Conservation (phyloP, 768 basidiomycete genomes). For the Boletus pseudo-olivaceus region DNA sequence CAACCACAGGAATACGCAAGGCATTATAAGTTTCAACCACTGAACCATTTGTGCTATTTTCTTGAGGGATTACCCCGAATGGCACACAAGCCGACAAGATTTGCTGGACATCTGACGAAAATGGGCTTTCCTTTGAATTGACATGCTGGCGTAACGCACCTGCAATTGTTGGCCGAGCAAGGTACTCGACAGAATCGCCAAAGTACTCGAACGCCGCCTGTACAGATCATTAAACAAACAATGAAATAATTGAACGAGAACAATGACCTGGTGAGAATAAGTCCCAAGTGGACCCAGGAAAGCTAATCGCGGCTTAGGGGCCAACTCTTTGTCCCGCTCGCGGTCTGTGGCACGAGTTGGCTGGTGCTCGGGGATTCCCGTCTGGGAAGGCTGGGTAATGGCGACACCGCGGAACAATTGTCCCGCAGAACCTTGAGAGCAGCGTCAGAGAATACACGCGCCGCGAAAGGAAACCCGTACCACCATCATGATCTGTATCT, state of each 20-base stretch:
- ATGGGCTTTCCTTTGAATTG: not conserved
- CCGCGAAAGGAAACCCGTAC: slow-evolving; percentile 36
- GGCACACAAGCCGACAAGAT: slow-evolving; percentile 41
- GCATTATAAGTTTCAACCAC: slow-evolving; percentile 74
- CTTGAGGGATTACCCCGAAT: slow-evolving; percentile 72
- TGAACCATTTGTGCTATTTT: slow-evolving; percentile 72
- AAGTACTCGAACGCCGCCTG: slow-evolving; percentile 50
- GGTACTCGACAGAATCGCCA: slow-evolving; percentile 42
- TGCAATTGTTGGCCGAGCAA: slow-evolving; percentile 38
- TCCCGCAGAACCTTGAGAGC: slow-evolving; percentile 49
- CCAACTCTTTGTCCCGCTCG: slow-evolving; percentile 47
- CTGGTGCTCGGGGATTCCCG: slow-evolving; percentile 91
- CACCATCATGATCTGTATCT: slow-evolving; percentile 72
- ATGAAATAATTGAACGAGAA: not conserved
- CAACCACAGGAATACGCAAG: slow-evolving; percentile 42
- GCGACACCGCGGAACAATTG: slow-evolving; percentile 62
- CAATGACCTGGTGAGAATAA: slow-evolving; percentile 60
- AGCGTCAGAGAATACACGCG: slow-evolving; percentile 2
- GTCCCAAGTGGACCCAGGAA: slow-evolving; percentile 70
- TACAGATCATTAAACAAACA: slow-evolving; percentile 25
- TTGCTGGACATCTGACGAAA: slow-evolving; percentile 52
- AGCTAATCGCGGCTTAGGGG: slow-evolving; percentile 45
- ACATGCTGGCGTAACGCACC: slow-evolving; percentile 26
- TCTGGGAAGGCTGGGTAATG: slow-evolving; percentile 79
- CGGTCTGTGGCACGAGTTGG: slow-evolving; percentile 68